Evolutionary conservation across 2,329 filamentous ascomycete genomes (phyloP), one percentile per base, ranked within the genome.

Genomic region (Chaetomiaceae sp.): DNA sequence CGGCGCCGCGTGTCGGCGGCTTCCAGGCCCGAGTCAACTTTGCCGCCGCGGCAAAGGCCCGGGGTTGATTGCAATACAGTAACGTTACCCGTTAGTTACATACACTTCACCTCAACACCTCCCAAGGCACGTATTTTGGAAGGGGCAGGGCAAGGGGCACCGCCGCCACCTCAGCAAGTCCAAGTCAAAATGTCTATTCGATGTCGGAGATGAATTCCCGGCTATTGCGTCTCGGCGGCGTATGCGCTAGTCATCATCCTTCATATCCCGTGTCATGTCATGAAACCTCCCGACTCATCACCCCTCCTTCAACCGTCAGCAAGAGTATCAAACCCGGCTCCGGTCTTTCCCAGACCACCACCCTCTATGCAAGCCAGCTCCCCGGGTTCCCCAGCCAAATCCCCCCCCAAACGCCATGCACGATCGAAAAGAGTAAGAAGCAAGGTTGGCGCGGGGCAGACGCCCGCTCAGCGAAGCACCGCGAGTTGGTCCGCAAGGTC

Each of bases 401-500:
- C 34, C 10, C 25, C 10, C 40, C 27, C 39, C 23, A 19, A 42
- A 51, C 44, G 35, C 35, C 40, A 25, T 38, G 35, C 14, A 33
- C 14, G n/a, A n/a, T n/a, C n/a, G n/a, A n/a, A 12, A 30, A 27
- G 31, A 21, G 34, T 45, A 34, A 38, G 20, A 16, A 1, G 10
- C 16, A 25, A 37, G 34, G 17, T 20, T 9, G n/a, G n/a, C 25
- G 5, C 2, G 5, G 13, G 27, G 10, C n/a, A 4, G 6, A 31
- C 5, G 9, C 7, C 40, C 5, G 16, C 20, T 48, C 21, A 56
- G 20, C 52, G 38, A 34, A 48, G 44, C 8, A 33, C 39, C 53
- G 70, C 65, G 3, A 74, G 60, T 52, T 70, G 67, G 27, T 68
- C 65, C 2, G 70, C 68, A 35, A 74, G 65, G 12, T 63, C 63